These are phyloP conservation scores for Dunaliella sp. DNA, from an alignment of 139 green algal genomes.

Conservation along the genomic window DNA sequence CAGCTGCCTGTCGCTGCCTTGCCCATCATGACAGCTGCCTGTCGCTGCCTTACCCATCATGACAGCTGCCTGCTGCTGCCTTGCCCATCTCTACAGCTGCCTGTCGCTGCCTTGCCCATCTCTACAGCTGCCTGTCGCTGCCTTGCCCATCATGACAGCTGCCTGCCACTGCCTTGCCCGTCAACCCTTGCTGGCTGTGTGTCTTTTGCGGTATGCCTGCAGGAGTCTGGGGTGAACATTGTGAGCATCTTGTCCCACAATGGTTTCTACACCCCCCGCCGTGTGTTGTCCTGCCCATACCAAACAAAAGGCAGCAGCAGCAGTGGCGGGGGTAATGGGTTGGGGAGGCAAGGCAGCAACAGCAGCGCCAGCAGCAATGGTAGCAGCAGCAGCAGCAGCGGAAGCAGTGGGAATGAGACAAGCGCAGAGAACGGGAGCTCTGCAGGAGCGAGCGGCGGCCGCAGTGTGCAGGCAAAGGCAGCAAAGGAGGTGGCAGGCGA, in stretches of 20 bases:
- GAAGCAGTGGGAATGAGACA: neutral
- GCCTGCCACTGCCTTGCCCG: too few species aligned
- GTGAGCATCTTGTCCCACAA: constrained; percentile 65
- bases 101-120: too few species aligned
- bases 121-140: too few species aligned
- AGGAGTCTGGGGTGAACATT: constrained; percentile 76
- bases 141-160: too few species aligned
- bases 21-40: too few species aligned
- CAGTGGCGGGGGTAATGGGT: neutral
- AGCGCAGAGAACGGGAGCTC: neutral
- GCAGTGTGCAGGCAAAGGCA: too few species aligned
- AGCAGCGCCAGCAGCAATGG: neutral
- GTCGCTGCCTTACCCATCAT: too few species aligned
- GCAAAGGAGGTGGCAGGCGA: constrained; percentile 4
- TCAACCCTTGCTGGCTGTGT: too few species aligned
- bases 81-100: too few species aligned
- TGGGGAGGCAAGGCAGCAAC: neutral
- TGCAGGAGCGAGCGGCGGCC: neutral
- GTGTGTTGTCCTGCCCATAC: neutral
- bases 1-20: too few species aligned
- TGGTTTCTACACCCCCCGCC: constrained; percentile 66
- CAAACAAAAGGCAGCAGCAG: neutral
- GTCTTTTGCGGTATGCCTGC: too few species aligned
- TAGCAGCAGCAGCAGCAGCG: neutral
- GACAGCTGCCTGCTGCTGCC: too few species aligned